These are phyloP conservation scores for Setaria viridis DNA, from an alignment of 202 grass and related monocot species.

Conservation along the genomic window DNA sequence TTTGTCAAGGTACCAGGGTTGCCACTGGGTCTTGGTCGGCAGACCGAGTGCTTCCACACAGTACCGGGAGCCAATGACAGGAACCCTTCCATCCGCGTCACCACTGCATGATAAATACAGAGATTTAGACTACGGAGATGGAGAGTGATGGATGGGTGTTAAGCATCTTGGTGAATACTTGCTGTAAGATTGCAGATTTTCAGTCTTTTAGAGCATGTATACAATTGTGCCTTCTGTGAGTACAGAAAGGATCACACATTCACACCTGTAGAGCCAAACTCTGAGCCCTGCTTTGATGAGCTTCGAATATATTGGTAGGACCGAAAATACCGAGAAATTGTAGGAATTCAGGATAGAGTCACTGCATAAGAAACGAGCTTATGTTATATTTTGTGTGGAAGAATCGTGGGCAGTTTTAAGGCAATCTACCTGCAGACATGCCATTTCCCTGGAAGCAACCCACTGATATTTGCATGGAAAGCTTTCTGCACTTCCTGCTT, in stretches of 20 bases:
- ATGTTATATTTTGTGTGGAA: slow-evolving; percentile 27
- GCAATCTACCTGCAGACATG: slow-evolving; percentile 65
- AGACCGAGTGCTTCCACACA: slow-evolving; percentile 70
- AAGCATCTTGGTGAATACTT: not conserved
- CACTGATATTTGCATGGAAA: slow-evolving; percentile 67
- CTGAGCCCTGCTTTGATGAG: slow-evolving; percentile 80
- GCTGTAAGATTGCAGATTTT: not conserved
- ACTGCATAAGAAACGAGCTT: slow-evolving; percentile 53
- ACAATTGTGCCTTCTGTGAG: not conserved
- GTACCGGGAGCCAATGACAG: slow-evolving; percentile 85
- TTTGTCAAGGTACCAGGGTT: slow-evolving; percentile 74
- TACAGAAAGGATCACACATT: not conserved
- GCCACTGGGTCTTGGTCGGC: slow-evolving; percentile 66
- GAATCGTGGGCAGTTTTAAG: not conserved
- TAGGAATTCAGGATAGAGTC: slow-evolving; percentile 65
- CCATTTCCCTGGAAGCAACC: slow-evolving; percentile 52
- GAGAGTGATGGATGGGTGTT: not conserved
- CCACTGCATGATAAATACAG: slow-evolving; percentile 52
- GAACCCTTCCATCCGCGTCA: slow-evolving; percentile 81
- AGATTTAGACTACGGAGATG: not conserved
- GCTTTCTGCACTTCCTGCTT: slow-evolving; percentile 69
- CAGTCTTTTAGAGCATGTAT: not conserved
- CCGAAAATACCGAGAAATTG: slow-evolving; percentile 66
- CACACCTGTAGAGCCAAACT: slow-evolving; percentile 89
- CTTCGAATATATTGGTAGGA: slow-evolving; percentile 82